These are phyloP conservation scores for Aspergillus ibericus DNA, from an alignment of 2,329 filamentous ascomycete genomes.

Conservation along the genomic window DNA sequence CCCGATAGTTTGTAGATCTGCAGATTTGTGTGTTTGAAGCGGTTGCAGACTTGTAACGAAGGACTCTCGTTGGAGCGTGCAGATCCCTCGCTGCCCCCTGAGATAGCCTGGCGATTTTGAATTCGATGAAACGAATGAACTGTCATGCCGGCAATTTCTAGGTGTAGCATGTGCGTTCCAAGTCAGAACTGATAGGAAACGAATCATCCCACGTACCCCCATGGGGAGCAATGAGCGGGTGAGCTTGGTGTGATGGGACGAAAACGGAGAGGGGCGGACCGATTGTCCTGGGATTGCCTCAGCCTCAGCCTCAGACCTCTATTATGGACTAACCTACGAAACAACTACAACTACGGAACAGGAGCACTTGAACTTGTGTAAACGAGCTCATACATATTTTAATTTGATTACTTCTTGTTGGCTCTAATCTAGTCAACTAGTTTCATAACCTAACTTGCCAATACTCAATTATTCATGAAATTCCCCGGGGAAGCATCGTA, in stretches of 20 bases:
- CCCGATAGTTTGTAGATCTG: not conserved
- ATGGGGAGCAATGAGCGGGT: not conserved
- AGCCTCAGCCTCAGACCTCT: not conserved
- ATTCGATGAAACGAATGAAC: not conserved
- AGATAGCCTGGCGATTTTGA: not conserved
- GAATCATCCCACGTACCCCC: not conserved
- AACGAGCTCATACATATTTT: not conserved
- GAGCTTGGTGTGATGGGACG: not conserved
- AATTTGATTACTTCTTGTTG: not conserved
- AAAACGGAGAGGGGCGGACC: not conserved
- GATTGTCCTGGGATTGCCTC: not conserved
- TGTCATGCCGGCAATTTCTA: not conserved
- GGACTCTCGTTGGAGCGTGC: conserved; percentile 10
- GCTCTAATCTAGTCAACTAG: not conserved
- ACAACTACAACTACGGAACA: not conserved
- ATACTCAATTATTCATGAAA: not conserved
- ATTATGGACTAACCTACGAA: not conserved
- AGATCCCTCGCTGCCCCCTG: conserved; percentile 10
- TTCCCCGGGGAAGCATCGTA: not conserved
- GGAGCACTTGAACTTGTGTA: not conserved
- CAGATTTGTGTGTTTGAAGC: not conserved
- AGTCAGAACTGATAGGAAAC: too few species aligned
- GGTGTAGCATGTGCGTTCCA: not conserved
- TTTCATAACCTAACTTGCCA: not conserved
- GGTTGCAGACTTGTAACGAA: conserved; percentile 3